Evolutionary conservation across 805 yeast species (phyloP), one percentile per base, ranked within the genome.

Genomic region (Candida coleopterorum): DNA sequence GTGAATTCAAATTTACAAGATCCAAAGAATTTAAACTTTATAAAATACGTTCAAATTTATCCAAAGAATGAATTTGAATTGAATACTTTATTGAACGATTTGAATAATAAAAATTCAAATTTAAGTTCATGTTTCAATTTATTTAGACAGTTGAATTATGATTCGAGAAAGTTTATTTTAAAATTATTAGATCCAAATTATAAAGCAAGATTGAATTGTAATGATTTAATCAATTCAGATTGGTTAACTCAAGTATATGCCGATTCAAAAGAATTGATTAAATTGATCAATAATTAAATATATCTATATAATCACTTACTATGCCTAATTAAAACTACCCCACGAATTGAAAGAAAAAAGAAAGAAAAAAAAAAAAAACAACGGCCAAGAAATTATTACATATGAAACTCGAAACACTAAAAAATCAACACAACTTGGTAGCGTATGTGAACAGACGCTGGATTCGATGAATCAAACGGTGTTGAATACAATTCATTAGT

Each of bases 241-340:
- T 66, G 73, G 73, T 46, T 67, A 25, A 41, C 43, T 11, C 68
- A 62, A 38, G 64, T 60, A 6, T 67, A 64, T 40, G 66, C 70
- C 12, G 48, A 61, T 34, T 58, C 68, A 9, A 57, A 57, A 34
- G 71, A 64, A 15, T 48, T 65, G 34, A 34, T 54, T 2, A 35
- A 36, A 18, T 41, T 50, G 27, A 21, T 30, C 4, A 38, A 38
- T n/a, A n/a, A n/a, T n/a, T n/a, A n/a, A n/a, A n/a, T n/a, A n/a
- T n/a, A n/a, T n/a, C n/a, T n/a, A n/a, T n/a, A n/a, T n/a, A n/a
- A n/a, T n/a, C n/a, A n/a, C n/a, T n/a, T n/a, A n/a, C n/a, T n/a
- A n/a, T n/a, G n/a, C n/a, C n/a, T n/a, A n/a, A n/a, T n/a, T n/a
- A n/a, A n/a, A n/a, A n/a, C n/a, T n/a, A n/a, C n/a, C n/a, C n/a